Conservation (phyloP, 352 stramenopile genomes). For the Pythium aphanidermatum region DNA sequence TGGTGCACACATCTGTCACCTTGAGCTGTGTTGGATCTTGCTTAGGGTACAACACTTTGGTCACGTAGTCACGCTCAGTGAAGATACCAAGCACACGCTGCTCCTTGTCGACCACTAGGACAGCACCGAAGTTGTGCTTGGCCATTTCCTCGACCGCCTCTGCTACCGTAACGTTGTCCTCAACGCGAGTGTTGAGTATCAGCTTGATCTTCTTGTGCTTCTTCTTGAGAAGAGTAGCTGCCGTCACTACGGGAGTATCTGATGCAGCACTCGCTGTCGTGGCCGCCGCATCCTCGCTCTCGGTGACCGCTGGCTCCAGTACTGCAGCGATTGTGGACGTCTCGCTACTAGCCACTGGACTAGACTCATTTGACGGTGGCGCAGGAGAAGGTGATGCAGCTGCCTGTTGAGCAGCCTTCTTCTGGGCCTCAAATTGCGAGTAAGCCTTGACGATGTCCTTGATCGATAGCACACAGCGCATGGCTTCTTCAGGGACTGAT, state of each 20-base stretch:
- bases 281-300: conserved; percentile 1
- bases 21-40: conserved; percentile 49
- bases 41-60: conserved; percentile 69
- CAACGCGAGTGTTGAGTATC: conserved; percentile 73
- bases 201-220: conserved; percentile 79
- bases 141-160: conserved; percentile 74
- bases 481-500: conserved; percentile 72
- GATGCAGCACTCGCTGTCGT: not conserved
- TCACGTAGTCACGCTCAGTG: conserved; percentile 80
- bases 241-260: conserved; percentile 35
- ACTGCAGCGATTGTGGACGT: not conserved
- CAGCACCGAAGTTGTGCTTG: conserved; percentile 72
- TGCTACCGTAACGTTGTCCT: conserved; percentile 73
- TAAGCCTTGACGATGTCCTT: conserved; percentile 82
- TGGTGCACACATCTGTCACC: conserved; percentile 57
- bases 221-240: conserved; percentile 69
- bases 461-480: conserved; percentile 82
- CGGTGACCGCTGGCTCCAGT: not conserved
- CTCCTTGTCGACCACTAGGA: conserved; percentile 80
- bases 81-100: conserved; percentile 80
- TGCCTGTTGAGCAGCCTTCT: conserved; percentile 20
- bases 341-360: too few species aligned
- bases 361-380: not conserved
- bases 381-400: not conserved
- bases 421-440: conserved; percentile 54